Evolutionary conservation across 768 basidiomycete genomes (phyloP).

Genomic region (Tylopilus sp.): DNA sequence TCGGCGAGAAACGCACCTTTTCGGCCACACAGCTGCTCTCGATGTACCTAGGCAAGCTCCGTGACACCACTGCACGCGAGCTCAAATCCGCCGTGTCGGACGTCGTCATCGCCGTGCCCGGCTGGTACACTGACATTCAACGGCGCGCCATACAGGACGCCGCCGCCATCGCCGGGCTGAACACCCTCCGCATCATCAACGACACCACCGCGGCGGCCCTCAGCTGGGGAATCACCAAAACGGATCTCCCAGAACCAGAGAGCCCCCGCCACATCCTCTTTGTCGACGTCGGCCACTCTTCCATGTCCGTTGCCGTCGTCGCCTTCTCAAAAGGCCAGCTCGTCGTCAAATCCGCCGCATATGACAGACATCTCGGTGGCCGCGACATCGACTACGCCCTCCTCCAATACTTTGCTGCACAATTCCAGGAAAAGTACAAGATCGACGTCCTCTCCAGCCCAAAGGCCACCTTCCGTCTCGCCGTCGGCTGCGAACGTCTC

Average conservation of each 20-base stretch:
- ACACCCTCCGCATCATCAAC: conserved; percentile 92
- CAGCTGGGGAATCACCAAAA: conserved; percentile 98
- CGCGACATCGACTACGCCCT: conserved; percentile 95
- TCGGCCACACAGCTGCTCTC: conserved; percentile 90
- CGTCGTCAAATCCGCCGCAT: conserved; percentile 81
- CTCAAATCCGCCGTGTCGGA: conserved; percentile 86
- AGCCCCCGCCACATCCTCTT: conserved; percentile 86
- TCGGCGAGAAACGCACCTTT: conserved; percentile 75
- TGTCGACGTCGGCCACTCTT: conserved; percentile 93
- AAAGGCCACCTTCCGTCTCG: conserved; percentile 90
- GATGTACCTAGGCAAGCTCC: conserved; percentile 86
- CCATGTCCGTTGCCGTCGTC: conserved; percentile 81
- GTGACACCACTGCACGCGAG: conserved; percentile 81
- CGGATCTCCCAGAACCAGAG: conserved; percentile 87
- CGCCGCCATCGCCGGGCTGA: conserved; percentile 84
- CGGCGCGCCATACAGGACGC: conserved; percentile 88
- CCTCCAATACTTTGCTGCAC: conserved; percentile 80
- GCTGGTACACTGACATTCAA: conserved; percentile 95
- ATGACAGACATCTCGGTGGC: conserved; percentile 91
- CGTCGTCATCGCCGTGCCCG: conserved; percentile 93
- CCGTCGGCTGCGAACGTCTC: conserved; percentile 85
- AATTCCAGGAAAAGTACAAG: conserved; percentile 98
- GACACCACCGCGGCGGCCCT: conserved; percentile 95
- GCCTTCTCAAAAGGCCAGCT: conserved; percentile 95
- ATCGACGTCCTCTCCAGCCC: conserved; percentile 90